A percentile compares a stretch with the other conserved stretches of the same genome.
phyloP scores from a whole-genome alignment of 148 eudicot genomes.

The Camellia granthamiana region DNA sequence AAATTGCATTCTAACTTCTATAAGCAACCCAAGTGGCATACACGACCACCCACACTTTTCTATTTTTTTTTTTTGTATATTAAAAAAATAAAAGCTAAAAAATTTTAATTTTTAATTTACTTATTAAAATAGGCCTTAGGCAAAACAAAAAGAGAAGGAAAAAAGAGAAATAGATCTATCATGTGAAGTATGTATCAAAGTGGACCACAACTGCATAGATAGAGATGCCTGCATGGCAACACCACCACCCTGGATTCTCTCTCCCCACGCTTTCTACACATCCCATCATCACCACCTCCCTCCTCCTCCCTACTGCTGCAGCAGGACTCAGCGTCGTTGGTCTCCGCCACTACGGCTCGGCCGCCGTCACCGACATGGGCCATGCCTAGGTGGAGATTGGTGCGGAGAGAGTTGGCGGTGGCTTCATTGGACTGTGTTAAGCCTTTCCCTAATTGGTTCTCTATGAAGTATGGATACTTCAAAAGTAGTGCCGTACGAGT shows the following conservation, averaged over 20 bases:
- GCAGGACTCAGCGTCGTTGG: slow-evolving; percentile 35
- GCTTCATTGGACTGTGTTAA: slow-evolving; percentile 39
- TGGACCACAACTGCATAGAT: slow-evolving; percentile 28
- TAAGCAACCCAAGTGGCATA: too few relatives aligned
- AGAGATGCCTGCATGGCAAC: slow-evolving; percentile 45
- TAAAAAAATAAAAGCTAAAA: too few relatives aligned
- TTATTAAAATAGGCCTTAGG: too few relatives aligned
- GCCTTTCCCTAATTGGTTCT: slow-evolving; percentile 30
- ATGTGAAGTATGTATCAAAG: background rate
- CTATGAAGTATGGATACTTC: background rate
- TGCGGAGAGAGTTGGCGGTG: slow-evolving; percentile 32
- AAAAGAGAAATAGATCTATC: too few relatives aligned
- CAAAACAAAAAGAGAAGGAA: background rate
- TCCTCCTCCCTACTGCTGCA: slow-evolving; percentile 24
- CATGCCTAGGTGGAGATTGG: slow-evolving; percentile 29
- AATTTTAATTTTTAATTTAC: too few relatives aligned
- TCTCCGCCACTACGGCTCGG: background rate
- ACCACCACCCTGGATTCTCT: slow-evolving; percentile 39
- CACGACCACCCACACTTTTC: too few relatives aligned
- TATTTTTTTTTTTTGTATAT: too few relatives aligned
- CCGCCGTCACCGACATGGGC: slow-evolving; percentile 9
- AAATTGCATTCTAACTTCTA: too few relatives aligned
- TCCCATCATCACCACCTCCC: slow-evolving; percentile 13
- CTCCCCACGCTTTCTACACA: slow-evolving; percentile 35
- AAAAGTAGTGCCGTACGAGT: too few relatives aligned